These are phyloP conservation scores for Aureobasidium pullulans DNA, from an alignment of 2,329 filamentous ascomycete genomes.

Conservation along the genomic window DNA sequence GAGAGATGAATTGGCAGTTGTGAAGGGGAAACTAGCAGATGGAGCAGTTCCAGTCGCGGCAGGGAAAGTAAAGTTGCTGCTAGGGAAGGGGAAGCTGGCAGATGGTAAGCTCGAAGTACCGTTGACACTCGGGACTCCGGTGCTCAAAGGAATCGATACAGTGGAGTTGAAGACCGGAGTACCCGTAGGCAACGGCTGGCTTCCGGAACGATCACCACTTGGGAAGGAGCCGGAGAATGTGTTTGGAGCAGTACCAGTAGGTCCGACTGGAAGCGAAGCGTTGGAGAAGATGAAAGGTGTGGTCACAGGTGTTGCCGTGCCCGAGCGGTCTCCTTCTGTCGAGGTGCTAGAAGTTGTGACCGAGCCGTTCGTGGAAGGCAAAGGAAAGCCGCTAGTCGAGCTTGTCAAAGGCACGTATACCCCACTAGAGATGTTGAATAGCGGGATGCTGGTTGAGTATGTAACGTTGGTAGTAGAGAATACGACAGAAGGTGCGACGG, in stretches of 20 bases:
- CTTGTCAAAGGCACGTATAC: not conserved
- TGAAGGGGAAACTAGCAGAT: not conserved
- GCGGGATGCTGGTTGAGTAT: not conserved
- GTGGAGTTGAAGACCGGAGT: not conserved
- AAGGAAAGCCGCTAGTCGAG: not conserved
- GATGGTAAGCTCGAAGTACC: not conserved
- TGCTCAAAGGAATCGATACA: not conserved
- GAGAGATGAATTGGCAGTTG: not conserved
- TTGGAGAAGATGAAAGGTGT: not conserved
- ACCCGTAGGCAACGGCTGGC: not conserved
- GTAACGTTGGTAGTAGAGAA: not conserved
- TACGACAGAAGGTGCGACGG: not conserved
- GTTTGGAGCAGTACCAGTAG: not conserved
- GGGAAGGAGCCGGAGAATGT: not conserved
- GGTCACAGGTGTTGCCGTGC: not conserved
- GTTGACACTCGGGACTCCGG: not conserved
- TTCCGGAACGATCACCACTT: not conserved
- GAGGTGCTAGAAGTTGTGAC: not conserved
- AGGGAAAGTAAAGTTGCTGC: not conserved
- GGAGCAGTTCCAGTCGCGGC: not conserved
- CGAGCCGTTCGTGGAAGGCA: not conserved
- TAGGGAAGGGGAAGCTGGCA: constrained; percentile 1
- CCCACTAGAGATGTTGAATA: constrained; percentile 13
- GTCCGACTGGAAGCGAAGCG: not conserved
- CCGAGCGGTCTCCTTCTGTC: not conserved